These are phyloP conservation scores for Suhomyces bokatorum DNA, from an alignment of 1,139 yeast genomes.

Conservation along the genomic window DNA sequence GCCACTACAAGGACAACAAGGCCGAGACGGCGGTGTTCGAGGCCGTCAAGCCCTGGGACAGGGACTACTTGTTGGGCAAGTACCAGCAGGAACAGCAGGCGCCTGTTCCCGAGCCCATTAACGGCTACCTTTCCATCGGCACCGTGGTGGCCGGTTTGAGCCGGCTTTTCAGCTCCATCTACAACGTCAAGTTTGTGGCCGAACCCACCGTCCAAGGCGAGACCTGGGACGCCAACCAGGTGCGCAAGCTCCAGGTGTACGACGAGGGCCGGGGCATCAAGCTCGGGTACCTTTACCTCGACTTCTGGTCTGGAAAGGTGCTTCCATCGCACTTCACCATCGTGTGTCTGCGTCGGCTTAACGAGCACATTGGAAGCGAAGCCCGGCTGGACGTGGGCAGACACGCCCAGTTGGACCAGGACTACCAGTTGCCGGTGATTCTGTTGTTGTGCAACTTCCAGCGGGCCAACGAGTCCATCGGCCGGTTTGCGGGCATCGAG, in stretches of 20 bases:
- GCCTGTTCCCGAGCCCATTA: conserved; percentile 10
- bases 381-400: conserved; percentile 31
- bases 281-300: conserved; percentile 45
- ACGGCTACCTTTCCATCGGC: conserved; percentile 76
- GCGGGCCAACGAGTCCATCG: conserved; percentile 28
- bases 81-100: conserved; percentile 15
- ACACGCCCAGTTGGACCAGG: conserved; percentile 51
- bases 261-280: conserved; percentile 29
- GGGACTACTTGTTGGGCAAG: conserved; percentile 59
- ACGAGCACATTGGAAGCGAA: conserved; percentile 33
- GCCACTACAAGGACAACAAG: conserved; percentile 33
- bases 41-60: conserved; percentile 83
- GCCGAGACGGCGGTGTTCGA: conserved; percentile 21
- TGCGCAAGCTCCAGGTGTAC: conserved; percentile 71
- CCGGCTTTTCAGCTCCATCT: conserved; percentile 64
- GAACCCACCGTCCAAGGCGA: conserved; percentile 68
- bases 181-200: conserved; percentile 75
- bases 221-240: conserved; percentile 83
- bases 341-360: conserved; percentile 76
- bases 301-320: conserved; percentile 49
- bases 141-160: conserved; percentile 84
- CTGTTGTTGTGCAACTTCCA: conserved; percentile 85
- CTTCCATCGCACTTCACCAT: conserved; percentile 94
- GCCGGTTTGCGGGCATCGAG: conserved; percentile 31
- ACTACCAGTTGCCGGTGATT: conserved; percentile 83